These are phyloP conservation scores for Fusarium sp. DNA, from an alignment of 2,329 filamentous ascomycete genomes.

Conservation along the genomic window DNA sequence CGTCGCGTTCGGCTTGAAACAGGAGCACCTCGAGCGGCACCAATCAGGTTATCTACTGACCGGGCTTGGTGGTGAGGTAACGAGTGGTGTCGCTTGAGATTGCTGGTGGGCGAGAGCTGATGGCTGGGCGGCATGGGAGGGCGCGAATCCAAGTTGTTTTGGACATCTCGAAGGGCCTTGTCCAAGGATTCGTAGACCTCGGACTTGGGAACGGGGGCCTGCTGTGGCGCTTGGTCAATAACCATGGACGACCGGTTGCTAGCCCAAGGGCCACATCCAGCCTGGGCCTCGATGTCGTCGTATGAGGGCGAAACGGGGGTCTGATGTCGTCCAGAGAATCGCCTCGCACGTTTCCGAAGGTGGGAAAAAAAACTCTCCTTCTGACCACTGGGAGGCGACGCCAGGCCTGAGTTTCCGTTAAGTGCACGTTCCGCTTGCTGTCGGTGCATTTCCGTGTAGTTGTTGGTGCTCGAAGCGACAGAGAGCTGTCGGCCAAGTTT, in stretches of 20 bases:
- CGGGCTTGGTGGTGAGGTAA: slow-evolving; percentile 74
- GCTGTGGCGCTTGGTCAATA: slow-evolving; percentile 72
- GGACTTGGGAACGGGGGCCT: slow-evolving; percentile 66
- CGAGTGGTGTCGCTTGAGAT: slow-evolving; percentile 77
- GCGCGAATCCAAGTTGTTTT: slow-evolving; percentile 65
- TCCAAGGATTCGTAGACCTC: slow-evolving; percentile 74
- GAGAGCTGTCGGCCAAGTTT: slow-evolving; percentile 97
- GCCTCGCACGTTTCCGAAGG: slow-evolving; percentile 90
- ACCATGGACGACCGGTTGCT: slow-evolving; percentile 89
- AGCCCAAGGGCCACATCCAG: slow-evolving; percentile 90
- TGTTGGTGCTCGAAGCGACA: slow-evolving; percentile 90
- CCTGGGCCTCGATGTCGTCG: slow-evolving; percentile 94
- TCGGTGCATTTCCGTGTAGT: slow-evolving; percentile 91
- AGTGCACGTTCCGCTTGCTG: slow-evolving; percentile 93
- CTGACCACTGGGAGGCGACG: slow-evolving; percentile 83
- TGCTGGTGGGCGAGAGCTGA: slow-evolving; percentile 63
- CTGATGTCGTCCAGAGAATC: slow-evolving; percentile 93
- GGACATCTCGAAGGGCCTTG: slow-evolving; percentile 69
- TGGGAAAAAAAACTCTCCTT: slow-evolving; percentile 99
- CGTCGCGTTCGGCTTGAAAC: slow-evolving; percentile 86
- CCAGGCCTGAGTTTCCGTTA: slow-evolving; percentile 83
- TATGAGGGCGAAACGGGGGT: slow-evolving; percentile 83
- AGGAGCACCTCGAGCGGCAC: slow-evolving; percentile 72
- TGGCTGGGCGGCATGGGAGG: slow-evolving; percentile 69
- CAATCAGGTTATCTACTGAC: slow-evolving; percentile 75